Percentiles rank a stretch among this genome's conserved stretches.
These are phyloP conservation scores for Aspergillus novoparasiticus DNA, from an alignment of 2,329 filamentous ascomycete genomes.

Conservation along the genomic window DNA sequence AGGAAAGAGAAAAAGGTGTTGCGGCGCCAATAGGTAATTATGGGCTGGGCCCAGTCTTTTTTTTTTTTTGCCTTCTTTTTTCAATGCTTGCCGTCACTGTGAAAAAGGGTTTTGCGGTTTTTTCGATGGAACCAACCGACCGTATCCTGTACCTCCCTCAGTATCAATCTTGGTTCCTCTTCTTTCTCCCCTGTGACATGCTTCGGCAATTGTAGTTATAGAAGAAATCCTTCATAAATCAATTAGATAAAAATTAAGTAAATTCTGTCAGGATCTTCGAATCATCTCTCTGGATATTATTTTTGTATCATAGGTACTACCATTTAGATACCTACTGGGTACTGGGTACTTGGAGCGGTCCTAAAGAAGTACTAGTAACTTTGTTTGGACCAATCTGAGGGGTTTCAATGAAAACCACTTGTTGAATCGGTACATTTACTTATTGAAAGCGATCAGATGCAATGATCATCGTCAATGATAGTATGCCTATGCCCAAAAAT, in stretches of 20 bases:
- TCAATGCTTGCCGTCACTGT: not conserved
- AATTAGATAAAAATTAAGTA: not conserved
- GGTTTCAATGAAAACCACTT: slow-evolving; percentile 11
- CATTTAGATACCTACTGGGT: not conserved
- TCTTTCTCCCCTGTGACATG: not conserved
- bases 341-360: not conserved
- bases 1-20: slow-evolving; percentile 4
- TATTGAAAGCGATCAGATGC: not conserved
- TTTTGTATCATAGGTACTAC: not conserved
- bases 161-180: not conserved
- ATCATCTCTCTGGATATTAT: not conserved
- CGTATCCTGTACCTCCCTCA: not conserved
- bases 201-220: not conserved
- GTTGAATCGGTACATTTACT: not conserved
- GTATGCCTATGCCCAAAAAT: not conserved
- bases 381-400: slow-evolving; percentile 11
- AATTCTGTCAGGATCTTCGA: not conserved
- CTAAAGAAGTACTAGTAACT: not conserved
- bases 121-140: not conserved
- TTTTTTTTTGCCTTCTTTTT: not conserved
- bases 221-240: not conserved
- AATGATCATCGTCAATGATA: not conserved
- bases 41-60: slow-evolving; percentile 1
- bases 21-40: not conserved
- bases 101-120: slow-evolving; percentile 1